A percentile compares a stretch with the other conserved stretches of the same genome.
These are phyloP conservation scores for Saraca asoca DNA, from an alignment of 331 rosid species.

Conservation along the genomic window DNA sequence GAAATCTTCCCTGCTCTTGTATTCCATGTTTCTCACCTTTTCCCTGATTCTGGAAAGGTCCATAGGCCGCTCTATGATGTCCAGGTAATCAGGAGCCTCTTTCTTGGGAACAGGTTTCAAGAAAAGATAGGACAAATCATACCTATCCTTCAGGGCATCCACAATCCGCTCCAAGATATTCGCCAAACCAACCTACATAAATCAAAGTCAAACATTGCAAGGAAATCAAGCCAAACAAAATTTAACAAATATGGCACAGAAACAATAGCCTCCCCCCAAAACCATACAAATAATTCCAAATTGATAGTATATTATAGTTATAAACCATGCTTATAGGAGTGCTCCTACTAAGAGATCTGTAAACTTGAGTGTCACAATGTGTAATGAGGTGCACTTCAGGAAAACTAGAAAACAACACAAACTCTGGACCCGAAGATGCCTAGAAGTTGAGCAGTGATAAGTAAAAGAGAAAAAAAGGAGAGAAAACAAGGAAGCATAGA, in stretches of 20 bases:
- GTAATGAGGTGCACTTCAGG: too few relatives aligned
- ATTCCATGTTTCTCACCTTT: constrained; percentile 84
- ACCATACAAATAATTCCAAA: constrained; percentile 13
- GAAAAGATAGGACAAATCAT: constrained; percentile 69
- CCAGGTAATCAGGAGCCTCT: constrained; percentile 93
- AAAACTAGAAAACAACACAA: too few relatives aligned
- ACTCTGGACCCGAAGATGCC: too few relatives aligned
- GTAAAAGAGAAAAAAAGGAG: constrained; percentile 20
- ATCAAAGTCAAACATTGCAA: constrained; percentile 20
- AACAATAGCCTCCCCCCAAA: background rate
- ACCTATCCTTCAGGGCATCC: constrained; percentile 63
- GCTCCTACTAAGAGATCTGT: background rate
- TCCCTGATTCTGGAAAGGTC: constrained; percentile 83
- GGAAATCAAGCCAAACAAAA: constrained; percentile 18
- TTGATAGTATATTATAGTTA: background rate
- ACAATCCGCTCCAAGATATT: constrained; percentile 91
- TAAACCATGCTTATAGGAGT: too few relatives aligned
- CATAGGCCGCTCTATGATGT: constrained; percentile 80
- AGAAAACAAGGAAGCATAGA: constrained; percentile 27
- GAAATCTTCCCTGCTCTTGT: constrained; percentile 88
- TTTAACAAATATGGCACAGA: background rate
- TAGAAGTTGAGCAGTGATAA: too few relatives aligned
- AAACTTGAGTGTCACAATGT: background rate
- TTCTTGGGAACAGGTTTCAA: constrained; percentile 86
- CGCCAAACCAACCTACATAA: constrained; percentile 82